Conservation (phyloP, 176 grass and related monocot genomes). For the Rhynchospora tenuis region DNA sequence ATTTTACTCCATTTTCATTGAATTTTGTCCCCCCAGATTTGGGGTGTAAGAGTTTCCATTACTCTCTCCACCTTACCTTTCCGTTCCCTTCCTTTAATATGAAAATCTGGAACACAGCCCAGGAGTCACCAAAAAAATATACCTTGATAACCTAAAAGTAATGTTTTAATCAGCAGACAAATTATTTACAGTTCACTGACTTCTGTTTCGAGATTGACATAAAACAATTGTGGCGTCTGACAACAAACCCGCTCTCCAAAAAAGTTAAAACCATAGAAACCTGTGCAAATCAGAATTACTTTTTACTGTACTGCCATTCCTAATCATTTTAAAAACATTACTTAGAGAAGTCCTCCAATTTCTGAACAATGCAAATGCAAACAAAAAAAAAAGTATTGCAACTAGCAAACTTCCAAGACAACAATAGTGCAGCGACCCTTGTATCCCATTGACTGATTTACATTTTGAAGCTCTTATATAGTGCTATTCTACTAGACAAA, state of each 20-base stretch:
- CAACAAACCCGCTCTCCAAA: neutral
- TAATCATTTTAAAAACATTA: neutral
- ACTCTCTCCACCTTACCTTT: too few species aligned
- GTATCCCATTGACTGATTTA: neutral
- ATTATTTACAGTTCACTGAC: neutral
- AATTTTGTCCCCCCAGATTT: too few species aligned
- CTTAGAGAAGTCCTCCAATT: neutral
- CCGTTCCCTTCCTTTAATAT: too few species aligned
- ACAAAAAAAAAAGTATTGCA: neutral
- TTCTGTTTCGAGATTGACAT: neutral
- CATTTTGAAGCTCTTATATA: neutral
- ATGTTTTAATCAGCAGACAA: neutral
- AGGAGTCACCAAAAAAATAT: neutral
- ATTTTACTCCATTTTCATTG: too few species aligned
- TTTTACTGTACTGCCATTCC: neutral
- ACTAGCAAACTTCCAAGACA: neutral
- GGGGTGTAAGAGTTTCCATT: too few species aligned
- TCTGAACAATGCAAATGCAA: neutral
- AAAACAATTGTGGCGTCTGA: neutral
- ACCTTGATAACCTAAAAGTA: neutral
- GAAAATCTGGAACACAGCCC: too few species aligned
- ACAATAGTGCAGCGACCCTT: neutral
- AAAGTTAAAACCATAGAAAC: neutral
- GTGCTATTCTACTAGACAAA: too few species aligned
- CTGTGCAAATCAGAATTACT: conserved; percentile 3